Percentiles rank a stretch among this genome's conserved stretches.
Evolutionary conservation across 1,284 basidiomycete genomes (phyloP).

Genomic region (Leccinum ponderosum): DNA sequence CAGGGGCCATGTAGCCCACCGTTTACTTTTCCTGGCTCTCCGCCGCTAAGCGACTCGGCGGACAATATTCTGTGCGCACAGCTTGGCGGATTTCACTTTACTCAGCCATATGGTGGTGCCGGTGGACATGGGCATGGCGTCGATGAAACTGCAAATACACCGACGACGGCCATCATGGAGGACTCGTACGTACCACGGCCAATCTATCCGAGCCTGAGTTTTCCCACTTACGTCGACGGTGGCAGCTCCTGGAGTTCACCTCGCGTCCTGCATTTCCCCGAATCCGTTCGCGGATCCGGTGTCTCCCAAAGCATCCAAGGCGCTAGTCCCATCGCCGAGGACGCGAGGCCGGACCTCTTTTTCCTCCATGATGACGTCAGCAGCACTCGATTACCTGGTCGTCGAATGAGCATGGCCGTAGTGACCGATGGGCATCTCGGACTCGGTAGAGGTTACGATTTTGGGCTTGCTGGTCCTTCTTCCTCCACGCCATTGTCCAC

Average conservation of each 20-base stretch:
- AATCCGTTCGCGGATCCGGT: slow-evolving; percentile 18
- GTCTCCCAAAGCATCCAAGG: slow-evolving; percentile 19
- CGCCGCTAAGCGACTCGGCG: slow-evolving; percentile 15
- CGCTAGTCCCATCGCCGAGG: slow-evolving; percentile 24
- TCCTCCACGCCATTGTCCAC: slow-evolving; percentile 15
- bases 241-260: slow-evolving; percentile 29
- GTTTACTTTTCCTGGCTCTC: slow-evolving; percentile 11
- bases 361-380: slow-evolving; percentile 24
- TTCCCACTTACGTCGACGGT: slow-evolving; percentile 26
- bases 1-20: slow-evolving; percentile 17
- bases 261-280: slow-evolving; percentile 26
- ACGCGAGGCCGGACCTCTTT: slow-evolving; percentile 24
- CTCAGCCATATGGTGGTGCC: slow-evolving; percentile 7
- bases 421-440: slow-evolving; percentile 14
- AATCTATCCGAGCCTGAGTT: slow-evolving; percentile 5
- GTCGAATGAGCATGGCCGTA: slow-evolving; percentile 16
- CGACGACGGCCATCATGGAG: slow-evolving; percentile 27
- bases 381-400: slow-evolving; percentile 10
- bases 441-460: slow-evolving; percentile 7
- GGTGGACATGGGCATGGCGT: slow-evolving; percentile 12
- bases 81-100: slow-evolving; percentile 30
- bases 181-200: slow-evolving; percentile 24
- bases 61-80: slow-evolving; percentile 25
- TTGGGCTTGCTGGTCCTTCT: slow-evolving; percentile 9
- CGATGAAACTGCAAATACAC: slow-evolving; percentile 24